Conservation (phyloP, 371 early-diverging fungal species). For the Zopfochytrium polystomum region DNA sequence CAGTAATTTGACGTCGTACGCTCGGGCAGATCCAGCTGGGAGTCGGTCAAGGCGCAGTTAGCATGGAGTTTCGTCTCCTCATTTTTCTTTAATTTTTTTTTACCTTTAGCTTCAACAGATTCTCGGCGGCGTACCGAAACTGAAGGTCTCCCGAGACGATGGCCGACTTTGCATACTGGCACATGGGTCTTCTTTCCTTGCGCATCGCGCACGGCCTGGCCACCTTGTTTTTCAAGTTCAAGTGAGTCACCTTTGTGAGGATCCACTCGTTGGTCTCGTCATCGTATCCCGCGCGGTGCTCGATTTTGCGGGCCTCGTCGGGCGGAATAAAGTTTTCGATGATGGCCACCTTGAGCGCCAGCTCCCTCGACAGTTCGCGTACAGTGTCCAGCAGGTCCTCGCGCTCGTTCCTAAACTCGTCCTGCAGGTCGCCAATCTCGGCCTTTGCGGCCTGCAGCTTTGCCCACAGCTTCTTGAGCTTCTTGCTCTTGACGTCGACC, state of each 20-base stretch:
- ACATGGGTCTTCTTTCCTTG: constrained; percentile 39
- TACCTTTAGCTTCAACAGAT: constrained; percentile 46
- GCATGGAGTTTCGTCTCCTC: background rate
- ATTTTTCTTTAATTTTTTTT: background rate
- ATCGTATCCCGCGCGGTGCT: constrained; percentile 44
- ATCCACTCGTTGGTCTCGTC: constrained; percentile 53
- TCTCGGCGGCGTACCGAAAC: constrained; percentile 43
- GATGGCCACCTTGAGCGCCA: constrained; percentile 43
- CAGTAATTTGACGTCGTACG: constrained; percentile 20
- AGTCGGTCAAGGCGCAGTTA: constrained; percentile 1
- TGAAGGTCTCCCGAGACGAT: constrained; percentile 37
- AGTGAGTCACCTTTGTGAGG: constrained; percentile 32
- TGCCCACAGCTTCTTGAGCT: constrained; percentile 53
- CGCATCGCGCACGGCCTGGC: constrained; percentile 35
- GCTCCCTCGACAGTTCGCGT: constrained; percentile 51
- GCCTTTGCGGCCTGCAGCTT: constrained; percentile 45
- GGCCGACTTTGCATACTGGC: constrained; percentile 43
- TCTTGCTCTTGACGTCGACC: constrained; percentile 50
- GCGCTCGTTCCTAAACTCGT: constrained; percentile 54
- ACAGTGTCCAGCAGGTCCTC: constrained; percentile 56
- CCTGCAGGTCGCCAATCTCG: constrained; percentile 54
- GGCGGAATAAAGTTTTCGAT: constrained; percentile 55
- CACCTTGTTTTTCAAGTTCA: constrained; percentile 36
- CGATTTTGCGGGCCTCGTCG: constrained; percentile 47
- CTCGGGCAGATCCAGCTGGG: constrained; percentile 38